Evolutionary conservation across 169 alveolate genomes (phyloP).

Genomic region (Cryptosporidium meleagridis): DNA sequence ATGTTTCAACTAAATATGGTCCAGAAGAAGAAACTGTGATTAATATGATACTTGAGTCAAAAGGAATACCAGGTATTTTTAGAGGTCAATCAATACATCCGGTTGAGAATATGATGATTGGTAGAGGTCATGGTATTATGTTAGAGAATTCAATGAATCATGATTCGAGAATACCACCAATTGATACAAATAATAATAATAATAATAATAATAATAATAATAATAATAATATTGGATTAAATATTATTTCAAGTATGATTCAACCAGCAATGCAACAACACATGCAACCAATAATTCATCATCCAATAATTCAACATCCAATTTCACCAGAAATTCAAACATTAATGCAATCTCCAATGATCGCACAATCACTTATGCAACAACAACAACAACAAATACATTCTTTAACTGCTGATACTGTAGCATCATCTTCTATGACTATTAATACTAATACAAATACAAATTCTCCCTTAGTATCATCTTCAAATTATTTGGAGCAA

Average conservation of each 20-base stretch:
- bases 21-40: conserved; percentile 65
- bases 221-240: not conserved
- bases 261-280: not conserved
- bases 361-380: not conserved
- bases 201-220: not conserved
- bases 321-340: not conserved
- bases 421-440: not conserved
- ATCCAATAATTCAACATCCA: not conserved
- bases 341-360: not conserved
- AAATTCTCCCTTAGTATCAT: not conserved
- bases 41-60: conserved; percentile 44
- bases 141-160: not conserved
- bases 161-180: not conserved
- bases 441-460: not conserved
- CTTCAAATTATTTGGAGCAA: not conserved
- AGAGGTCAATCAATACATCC: not conserved
- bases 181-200: not conserved
- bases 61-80: conserved; percentile 47
- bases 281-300: not conserved
- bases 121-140: not conserved
- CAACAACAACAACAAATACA: not conserved
- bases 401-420: not conserved
- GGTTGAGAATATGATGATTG: not conserved
- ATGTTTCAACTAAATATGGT: conserved; percentile 40
- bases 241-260: not conserved